Evolutionary conservation across 1,284 basidiomycete genomes (phyloP), one percentile per base, ranked within the genome.

Genomic region (Megacollybia platyphylla): DNA sequence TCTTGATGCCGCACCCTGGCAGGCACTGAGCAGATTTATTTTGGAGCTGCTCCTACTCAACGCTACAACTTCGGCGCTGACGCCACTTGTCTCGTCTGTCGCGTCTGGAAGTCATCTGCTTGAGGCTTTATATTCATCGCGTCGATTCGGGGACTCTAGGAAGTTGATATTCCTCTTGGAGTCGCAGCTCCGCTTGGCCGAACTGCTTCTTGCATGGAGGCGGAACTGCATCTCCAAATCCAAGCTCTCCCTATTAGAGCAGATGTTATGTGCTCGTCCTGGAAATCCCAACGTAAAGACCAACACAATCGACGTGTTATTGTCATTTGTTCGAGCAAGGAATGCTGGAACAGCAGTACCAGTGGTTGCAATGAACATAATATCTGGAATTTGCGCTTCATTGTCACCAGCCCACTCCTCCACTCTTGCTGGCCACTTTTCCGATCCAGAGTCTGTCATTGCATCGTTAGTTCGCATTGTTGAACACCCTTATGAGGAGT

Each of bases 1-100:
- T 9, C 45, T 73, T 40, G 63, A 64, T 41, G 67, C 70, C 29
- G 63, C 69, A 27, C 71, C 77, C 6, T 83, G 86, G 52, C 55
- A 68, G 0, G 56, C 64, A 2, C 57, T 87, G 36, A 74, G 79
- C 45, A 70, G 72, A 48, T 70, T 77, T 3, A 66, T 88, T 27
- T 67, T 73, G 5, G 79, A 86, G 46, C 70, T 74, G 0, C 65
- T 89, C 36, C 63, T 89, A 2, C 68, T 70, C 58, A 76, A 79
- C 49, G 80, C 84, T 0, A 79, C 82, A 5, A 76, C 77, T 8
- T 78, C 83, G 0, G 78, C 82, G 1, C 76, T 91, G 47, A 79
- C 73, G 45, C 88, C 88, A 0, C 64, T 91, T 15, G 70, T 90
- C 39, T 70, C 77, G 0, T 70, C 74, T 18, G 68, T 92, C 43